Percentiles rank a stretch among this genome's conserved stretches.
These are phyloP conservation scores for Ustilago trichophora DNA, from an alignment of 1,284 basidiomycete species.

Conservation along the genomic window DNA sequence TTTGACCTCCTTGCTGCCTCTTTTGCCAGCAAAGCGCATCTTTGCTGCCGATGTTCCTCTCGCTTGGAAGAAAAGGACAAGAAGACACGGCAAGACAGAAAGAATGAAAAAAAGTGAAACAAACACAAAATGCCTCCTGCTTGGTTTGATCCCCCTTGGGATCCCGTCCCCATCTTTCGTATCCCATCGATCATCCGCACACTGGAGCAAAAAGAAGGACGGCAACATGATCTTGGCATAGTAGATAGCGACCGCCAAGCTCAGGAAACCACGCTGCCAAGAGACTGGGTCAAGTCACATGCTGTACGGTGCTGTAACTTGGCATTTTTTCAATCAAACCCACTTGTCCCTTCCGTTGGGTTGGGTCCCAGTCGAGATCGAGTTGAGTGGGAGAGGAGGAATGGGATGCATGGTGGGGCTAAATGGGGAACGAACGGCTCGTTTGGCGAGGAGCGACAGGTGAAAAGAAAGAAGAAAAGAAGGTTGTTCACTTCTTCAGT, in stretches of 20 bases:
- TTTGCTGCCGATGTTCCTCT: too few relatives aligned
- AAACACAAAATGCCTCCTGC: slow-evolving; percentile 8
- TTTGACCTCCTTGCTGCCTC: neutral
- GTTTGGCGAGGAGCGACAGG: neutral
- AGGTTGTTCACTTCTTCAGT: too few relatives aligned
- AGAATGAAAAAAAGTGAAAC: neutral
- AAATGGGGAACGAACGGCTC: slow-evolving; percentile 1
- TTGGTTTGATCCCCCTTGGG: neutral
- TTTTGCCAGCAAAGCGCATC: slow-evolving; percentile 1
- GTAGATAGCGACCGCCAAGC: too few relatives aligned
- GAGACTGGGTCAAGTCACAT: too few relatives aligned
- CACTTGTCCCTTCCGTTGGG: too few relatives aligned
- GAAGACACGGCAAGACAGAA: too few relatives aligned
- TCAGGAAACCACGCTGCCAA: too few relatives aligned
- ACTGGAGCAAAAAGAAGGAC: too few relatives aligned
- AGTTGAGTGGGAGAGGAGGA: neutral
- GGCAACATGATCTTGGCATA: too few relatives aligned
- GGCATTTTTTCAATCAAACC: too few relatives aligned
- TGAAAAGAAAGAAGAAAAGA: slow-evolving; percentile 3
- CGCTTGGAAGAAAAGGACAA: neutral
- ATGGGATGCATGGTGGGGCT: neutral
- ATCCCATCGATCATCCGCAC: too few relatives aligned
- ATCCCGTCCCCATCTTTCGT: neutral
- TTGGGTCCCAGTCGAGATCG: neutral
- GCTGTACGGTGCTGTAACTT: too few relatives aligned